Evolutionary conservation across 805 yeast species (phyloP).

Genomic region (Kregervanrija delftensis): DNA sequence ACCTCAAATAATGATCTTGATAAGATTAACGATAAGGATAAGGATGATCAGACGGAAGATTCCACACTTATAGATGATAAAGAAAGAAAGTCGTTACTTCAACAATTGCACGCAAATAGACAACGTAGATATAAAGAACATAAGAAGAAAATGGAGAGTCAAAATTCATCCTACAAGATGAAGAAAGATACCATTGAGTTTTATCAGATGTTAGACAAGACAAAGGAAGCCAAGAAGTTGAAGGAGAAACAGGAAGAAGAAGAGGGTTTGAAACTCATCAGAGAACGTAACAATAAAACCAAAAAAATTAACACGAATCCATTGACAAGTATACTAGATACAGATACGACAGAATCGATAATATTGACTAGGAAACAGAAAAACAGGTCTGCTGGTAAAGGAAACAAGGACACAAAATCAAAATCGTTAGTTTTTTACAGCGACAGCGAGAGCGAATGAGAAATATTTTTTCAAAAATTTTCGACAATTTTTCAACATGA

Average conservation of each 20-base stretch:
- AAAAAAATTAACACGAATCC: not conserved
- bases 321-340: not conserved
- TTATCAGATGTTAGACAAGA: slow-evolving; percentile 25
- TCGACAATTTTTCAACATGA: too few species aligned
- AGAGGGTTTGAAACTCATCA: slow-evolving; percentile 19
- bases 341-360: too few species aligned
- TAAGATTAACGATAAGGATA: too few species aligned
- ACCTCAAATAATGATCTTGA: too few species aligned
- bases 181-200: slow-evolving; percentile 31
- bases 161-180: slow-evolving; percentile 36
- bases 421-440: too few species aligned
- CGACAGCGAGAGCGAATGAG: too few species aligned
- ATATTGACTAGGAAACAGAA: too few species aligned
- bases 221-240: slow-evolving; percentile 13
- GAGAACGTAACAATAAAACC: not conserved
- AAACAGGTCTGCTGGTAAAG: too few species aligned
- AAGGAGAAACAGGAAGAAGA: slow-evolving; percentile 11
- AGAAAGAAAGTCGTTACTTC: slow-evolving; percentile 33
- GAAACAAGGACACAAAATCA: too few species aligned
- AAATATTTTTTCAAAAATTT: too few species aligned
- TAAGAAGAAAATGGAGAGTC: slow-evolving; percentile 28
- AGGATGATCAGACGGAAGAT: too few species aligned
- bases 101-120: slow-evolving; percentile 35
- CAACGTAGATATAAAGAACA: slow-evolving; percentile 21
- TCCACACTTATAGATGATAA: slow-evolving; percentile 5